phyloP scores from a whole-genome alignment of 2,329 filamentous ascomycete genomes.

The Monilinia polystroma region DNA sequence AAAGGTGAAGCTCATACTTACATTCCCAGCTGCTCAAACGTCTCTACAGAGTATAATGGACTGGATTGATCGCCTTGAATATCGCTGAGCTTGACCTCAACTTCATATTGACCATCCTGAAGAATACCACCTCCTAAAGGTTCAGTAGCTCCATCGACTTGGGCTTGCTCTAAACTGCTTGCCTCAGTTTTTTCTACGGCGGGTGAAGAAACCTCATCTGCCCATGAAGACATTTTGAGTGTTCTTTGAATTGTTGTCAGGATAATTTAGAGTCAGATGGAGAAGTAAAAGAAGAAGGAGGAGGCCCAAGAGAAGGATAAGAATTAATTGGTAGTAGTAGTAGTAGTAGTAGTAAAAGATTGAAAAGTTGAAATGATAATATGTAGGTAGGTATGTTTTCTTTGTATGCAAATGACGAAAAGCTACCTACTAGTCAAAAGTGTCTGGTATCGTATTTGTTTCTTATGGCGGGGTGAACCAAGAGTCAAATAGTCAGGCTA shows the following conservation, averaged over 20 bases:
- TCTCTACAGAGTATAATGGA: slow-evolving; percentile 80
- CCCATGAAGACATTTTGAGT: slow-evolving; percentile 41
- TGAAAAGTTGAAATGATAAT: background rate
- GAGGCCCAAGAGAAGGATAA: too few species aligned
- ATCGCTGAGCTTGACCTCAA: slow-evolving; percentile 89
- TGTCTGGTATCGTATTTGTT: background rate
- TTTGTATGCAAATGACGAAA: background rate
- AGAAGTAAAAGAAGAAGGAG: background rate
- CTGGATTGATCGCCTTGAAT: slow-evolving; percentile 83
- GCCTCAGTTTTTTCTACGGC: slow-evolving; percentile 26
- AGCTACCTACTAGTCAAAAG: too few species aligned
- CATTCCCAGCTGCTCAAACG: slow-evolving; percentile 84
- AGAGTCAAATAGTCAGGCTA: background rate
- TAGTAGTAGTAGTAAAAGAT: background rate
- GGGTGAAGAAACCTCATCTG: slow-evolving; percentile 44
- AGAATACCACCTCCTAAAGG: slow-evolving; percentile 51
- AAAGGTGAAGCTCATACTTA: slow-evolving; percentile 42
- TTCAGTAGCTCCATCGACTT: slow-evolving; percentile 48
- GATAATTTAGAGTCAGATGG: background rate
- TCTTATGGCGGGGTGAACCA: slow-evolving; percentile 4
- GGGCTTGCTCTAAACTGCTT: slow-evolving; percentile 30
- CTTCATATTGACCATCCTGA: slow-evolving; percentile 75
- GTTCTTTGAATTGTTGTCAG: slow-evolving; percentile 21
- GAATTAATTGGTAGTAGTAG: background rate
- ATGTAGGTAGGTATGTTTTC: background rate